Conservation (phyloP, 169 alveolate species). For the Ichthyophthirius multifiliis region DNA sequence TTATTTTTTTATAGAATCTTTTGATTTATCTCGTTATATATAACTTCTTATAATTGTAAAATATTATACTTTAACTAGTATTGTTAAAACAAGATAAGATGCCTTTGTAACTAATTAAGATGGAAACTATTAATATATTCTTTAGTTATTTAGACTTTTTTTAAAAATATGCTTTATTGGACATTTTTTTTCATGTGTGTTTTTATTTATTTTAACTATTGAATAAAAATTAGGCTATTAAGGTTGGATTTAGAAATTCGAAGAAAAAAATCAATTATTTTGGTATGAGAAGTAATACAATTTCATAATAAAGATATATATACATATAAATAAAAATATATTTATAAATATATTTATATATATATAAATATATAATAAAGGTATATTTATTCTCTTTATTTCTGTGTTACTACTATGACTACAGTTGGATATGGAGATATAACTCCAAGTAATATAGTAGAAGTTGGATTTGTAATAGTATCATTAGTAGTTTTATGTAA, state of each 20-base stretch:
- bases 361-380: too few relatives aligned
- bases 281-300: neutral
- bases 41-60: neutral
- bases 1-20: too few relatives aligned
- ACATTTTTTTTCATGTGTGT: neutral
- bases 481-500: slow-evolving; percentile 22
- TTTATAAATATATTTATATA: too few relatives aligned
- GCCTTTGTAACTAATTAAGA: neutral
- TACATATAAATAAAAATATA: too few relatives aligned
- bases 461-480: slow-evolving; percentile 11
- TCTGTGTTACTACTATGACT: slow-evolving; percentile 58
- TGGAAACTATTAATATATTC: neutral
- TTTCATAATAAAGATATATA: neutral
- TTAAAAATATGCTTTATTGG: neutral
- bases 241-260: too few relatives aligned
- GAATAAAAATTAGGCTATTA: too few relatives aligned
- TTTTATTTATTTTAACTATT: neutral
- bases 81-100: neutral
- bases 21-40: neutral
- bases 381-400: slow-evolving; percentile 52
- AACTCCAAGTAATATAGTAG: slow-evolving; percentile 54
- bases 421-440: slow-evolving; percentile 77
- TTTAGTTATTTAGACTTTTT: neutral
- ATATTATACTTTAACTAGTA: neutral
- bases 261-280: neutral